Base-by-base conservation (phyloP, 176 grass and related monocot genomes). In the Panicum miliaceum region DNA sequence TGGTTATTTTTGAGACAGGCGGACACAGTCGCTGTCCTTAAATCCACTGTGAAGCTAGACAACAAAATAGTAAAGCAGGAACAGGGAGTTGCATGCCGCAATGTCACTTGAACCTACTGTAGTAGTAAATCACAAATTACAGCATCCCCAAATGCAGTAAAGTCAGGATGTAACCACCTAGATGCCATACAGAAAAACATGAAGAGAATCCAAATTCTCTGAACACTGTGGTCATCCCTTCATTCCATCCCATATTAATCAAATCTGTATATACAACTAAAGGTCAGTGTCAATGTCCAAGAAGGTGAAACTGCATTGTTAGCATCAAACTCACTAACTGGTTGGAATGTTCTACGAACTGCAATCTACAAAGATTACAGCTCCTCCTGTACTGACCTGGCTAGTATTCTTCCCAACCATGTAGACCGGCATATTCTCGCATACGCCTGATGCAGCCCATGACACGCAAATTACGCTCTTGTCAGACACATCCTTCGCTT, bases 1-100 rank as follows among this genome's bases (percentile, higher is more conserved):
- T 80, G 68, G 87, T 84, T 84, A 84, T 74, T 79, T 84, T 79
- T 41, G 37, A 89, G 76, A 75, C 75, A 89, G 61, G 47, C 87
- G 66, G 81, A 89, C 75, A 79, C 47, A 41, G 57, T 75, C 43
- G 60, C 68, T 84, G 81, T 84, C 75, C 87, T 84, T 71, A 84
- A 84, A 80, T 60, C 68, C 66, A 84, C 68, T 84, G 81, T 89
- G 76, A 84, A 73, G 68, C 68, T 60, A 41, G 68, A 80, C 59
- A 84, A 52, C 51, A 51, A 14, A 57, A 84, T 15, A 84, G 64
- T 38, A 88, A 79, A 79, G 86, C 22, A 51, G 56, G 19, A 88
- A 73, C 75, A 79, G 58, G n/a, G 26, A 66, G 74, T 47, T 84
- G 45, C 66, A 76, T 57, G 65, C 73, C 64, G 78, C 34, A 58